Evolutionary conservation across 1,139 yeast species (phyloP).

Genomic region (Zygosaccharomyces pseudobailii): DNA sequence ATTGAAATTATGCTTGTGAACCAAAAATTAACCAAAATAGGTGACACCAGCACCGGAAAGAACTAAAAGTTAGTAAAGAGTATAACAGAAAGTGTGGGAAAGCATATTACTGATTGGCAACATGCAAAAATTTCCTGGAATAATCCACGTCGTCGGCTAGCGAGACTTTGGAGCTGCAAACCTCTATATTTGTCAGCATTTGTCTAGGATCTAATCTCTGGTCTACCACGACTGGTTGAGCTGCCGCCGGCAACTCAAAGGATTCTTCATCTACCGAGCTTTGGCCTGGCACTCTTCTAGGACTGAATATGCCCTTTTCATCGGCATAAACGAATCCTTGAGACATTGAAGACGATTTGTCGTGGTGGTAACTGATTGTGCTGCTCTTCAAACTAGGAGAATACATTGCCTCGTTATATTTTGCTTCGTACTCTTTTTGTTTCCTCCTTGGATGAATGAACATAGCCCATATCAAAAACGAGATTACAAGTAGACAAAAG

Average conservation of each 20-base stretch:
- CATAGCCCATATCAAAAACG: slow-evolving; percentile 25
- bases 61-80: not conserved
- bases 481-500: slow-evolving; percentile 25
- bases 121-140: slow-evolving; percentile 61
- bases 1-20: not conserved
- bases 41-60: not conserved
- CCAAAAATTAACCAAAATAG: not conserved
- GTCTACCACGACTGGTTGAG: slow-evolving; percentile 49
- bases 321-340: slow-evolving; percentile 22
- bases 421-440: slow-evolving; percentile 26
- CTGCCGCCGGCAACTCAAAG: slow-evolving; percentile 7
- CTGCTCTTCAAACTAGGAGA: slow-evolving; percentile 12
- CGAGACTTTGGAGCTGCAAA: slow-evolving; percentile 51
- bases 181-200: slow-evolving; percentile 48
- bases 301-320: slow-evolving; percentile 21
- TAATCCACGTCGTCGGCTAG: slow-evolving; percentile 72
- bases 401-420: slow-evolving; percentile 22
- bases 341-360: slow-evolving; percentile 13
- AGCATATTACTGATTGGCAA: slow-evolving; percentile 44
- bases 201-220: slow-evolving; percentile 64
- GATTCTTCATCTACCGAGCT: slow-evolving; percentile 8
- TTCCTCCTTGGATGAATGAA: slow-evolving; percentile 21
- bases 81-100: not conserved
- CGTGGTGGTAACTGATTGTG: slow-evolving; percentile 8
- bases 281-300: slow-evolving; percentile 9